Base-by-base conservation (phyloP, 257 asterid genomes). In the Salvia hispanica region DNA sequence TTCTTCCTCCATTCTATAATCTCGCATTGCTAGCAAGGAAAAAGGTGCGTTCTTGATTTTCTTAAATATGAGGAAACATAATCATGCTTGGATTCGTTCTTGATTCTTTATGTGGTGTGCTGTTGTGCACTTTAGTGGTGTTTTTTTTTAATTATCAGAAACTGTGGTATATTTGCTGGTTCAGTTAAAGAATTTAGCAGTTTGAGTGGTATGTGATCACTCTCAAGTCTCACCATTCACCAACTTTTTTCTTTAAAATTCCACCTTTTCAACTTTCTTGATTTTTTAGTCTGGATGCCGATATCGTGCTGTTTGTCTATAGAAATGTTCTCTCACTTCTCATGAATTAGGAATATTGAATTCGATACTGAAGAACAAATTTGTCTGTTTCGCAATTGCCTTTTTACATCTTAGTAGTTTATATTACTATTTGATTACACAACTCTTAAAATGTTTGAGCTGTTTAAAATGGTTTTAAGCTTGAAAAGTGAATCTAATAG, bases 1-100 rank as follows among this genome's bases (percentile, higher is more conserved):
- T 71, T 64, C 16, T 21, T 25, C 62, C 7, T 15, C 66, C 25
- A 21, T 11, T 33, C 55, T 64, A 53, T 42, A 7, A 2, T 56
- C 44, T 55, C 63, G 43, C 13, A 15, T 51, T 66, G 21, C 21
- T 67, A 70, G 15, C 69, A 53, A 67, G 70, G 54, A 61, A 11
- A 40, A 71, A 73, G 80, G 84, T 73, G 48, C 51, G 34, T 37
- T 55, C 74, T 73, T 69, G 36, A 59, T 44, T 48, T 62, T 52
- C 60, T 15, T 40, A 61, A 34, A 36, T 25, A 47, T 31, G 52
- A 11, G 3, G 16, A 46, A 10, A 0, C 55, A 50, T 18, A 7
- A 3, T 9, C 64, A 10, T 73, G 40, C 55, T 14, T 50, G 9
- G 28, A 57, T 31, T 33, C 52, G 33, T 28, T 31, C 40, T 61